These are phyloP conservation scores for Russula griseocarnosa DNA, from an alignment of 768 basidiomycete genomes.

Conservation along the genomic window DNA sequence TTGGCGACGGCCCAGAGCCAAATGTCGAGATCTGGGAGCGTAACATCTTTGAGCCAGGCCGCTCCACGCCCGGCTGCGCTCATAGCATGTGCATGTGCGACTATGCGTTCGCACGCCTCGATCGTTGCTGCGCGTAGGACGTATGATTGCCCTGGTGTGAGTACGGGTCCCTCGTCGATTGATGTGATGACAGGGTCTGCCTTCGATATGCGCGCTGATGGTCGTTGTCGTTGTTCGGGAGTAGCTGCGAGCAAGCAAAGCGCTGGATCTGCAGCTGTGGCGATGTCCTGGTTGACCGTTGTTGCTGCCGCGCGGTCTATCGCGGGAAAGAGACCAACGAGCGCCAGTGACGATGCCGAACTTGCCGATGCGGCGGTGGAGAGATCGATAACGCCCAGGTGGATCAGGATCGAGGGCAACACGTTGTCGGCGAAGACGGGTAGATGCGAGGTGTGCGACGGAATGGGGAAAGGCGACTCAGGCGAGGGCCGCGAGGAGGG, in stretches of 20 bases:
- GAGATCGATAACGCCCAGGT: slow-evolving; percentile 70
- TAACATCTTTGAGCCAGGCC: slow-evolving; percentile 54
- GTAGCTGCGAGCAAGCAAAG: slow-evolving; percentile 42
- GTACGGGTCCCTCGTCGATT: slow-evolving; percentile 46
- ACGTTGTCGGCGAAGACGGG: slow-evolving; percentile 82
- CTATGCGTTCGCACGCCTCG: slow-evolving; percentile 70
- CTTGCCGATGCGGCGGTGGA: slow-evolving; percentile 35
- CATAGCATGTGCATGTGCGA: slow-evolving; percentile 47
- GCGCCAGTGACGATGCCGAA: slow-evolving; percentile 32
- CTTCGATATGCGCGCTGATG: slow-evolving; percentile 26
- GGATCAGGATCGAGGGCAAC: slow-evolving; percentile 74
- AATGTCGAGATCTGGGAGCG: slow-evolving; percentile 58
- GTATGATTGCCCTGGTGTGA: slow-evolving; percentile 61
- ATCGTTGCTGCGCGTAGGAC: slow-evolving; percentile 75
- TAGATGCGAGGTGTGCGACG: slow-evolving; percentile 50
- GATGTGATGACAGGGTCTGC: slow-evolving; percentile 28
- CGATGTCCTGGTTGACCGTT: too few species aligned
- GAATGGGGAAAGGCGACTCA: slow-evolving; percentile 65
- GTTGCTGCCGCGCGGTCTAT: not conserved
- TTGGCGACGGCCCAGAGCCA: slow-evolving; percentile 87
- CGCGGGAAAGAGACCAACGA: slow-evolving; percentile 47
- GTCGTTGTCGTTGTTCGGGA: slow-evolving; percentile 22
- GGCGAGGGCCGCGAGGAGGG: slow-evolving; percentile 33
- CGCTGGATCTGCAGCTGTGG: not conserved
- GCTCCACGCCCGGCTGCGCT: slow-evolving; percentile 30